Conservation (phyloP, 495 filamentous ascomycete genomes). For the Lasiosphaeris hirsuta region DNA sequence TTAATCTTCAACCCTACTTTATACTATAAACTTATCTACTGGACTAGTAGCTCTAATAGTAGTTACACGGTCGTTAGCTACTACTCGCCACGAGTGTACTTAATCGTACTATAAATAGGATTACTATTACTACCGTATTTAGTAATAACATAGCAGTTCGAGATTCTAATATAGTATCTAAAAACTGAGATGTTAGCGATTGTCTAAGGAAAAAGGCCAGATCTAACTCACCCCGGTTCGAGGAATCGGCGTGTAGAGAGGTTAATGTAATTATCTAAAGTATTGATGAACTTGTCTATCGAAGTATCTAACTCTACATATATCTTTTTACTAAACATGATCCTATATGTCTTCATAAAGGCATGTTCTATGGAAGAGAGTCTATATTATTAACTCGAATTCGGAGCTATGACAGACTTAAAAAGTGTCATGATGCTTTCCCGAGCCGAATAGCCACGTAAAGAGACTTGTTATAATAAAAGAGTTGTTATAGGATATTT, state of each 20-base stretch:
- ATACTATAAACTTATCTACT: no score
- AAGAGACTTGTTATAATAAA: conserved; percentile 58
- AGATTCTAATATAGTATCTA: conserved; percentile 57
- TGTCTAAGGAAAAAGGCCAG: conserved; percentile 29
- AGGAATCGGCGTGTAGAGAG: conserved; percentile 58
- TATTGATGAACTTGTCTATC: conserved; percentile 48
- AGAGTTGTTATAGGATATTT: conserved; percentile 69
- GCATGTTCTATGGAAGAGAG: conserved; percentile 36
- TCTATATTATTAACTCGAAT: conserved; percentile 18
- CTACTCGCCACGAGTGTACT: conserved; percentile 12
- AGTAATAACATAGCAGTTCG: conserved; percentile 40
- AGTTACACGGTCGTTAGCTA: no score
- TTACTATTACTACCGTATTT: conserved; percentile 39
- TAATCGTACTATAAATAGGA: conserved; percentile 32
- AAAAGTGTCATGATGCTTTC: conserved; percentile 71
- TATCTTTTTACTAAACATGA: conserved; percentile 60
- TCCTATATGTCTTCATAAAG: conserved; percentile 63
- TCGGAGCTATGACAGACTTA: conserved; percentile 56
- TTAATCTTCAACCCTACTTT: no score
- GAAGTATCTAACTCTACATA: conserved; percentile 45
- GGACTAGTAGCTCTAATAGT: no score
- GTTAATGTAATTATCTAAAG: conserved; percentile 58
- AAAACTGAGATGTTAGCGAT: conserved; percentile 39
- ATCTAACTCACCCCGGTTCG: conserved; percentile 51
- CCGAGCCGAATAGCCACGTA: conserved; percentile 55